Evolutionary conservation across 306 rosid species (phyloP), one percentile per base, ranked within the genome.

Genomic region (Nissolia schottii): DNA sequence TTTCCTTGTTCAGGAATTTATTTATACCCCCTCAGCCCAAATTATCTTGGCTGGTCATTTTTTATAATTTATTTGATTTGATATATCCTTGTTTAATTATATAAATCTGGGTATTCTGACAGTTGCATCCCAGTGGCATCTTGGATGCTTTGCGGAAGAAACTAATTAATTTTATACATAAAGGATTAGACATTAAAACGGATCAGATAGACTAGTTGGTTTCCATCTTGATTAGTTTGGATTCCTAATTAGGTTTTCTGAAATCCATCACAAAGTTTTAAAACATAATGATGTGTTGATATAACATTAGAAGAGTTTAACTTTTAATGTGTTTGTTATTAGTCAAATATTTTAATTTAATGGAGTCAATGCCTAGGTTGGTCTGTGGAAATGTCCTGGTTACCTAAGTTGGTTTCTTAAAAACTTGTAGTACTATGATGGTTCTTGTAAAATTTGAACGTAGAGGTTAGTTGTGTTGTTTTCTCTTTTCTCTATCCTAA

Each of bases 1-100:
- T 7, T 59, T 64, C 77, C 66, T 53, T 66, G 65, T 63, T 70
- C 65, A 20, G 62, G 43, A 46, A 18, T 61, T 68, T 70, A 40
- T 50, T 37, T 54, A 27, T 61, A 68, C 60, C 27, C 15, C 58
- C n/a, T n/a, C n/a, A n/a, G n/a, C n/a, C n/a, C n/a, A n/a, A n/a
- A 7, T 22, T 57, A 25, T 16, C 29, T 73, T 23, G 13, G 41
- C 57, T 7, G 50, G 59, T 63, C 18, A 49, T 58, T 58, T 79
- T 79, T 27, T 56, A 18, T 37, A 60, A 51, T 66, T 40, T 14
- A 50, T 77, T 77, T 71, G 28, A 70, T 71, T 28, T 40, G n/a
- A n/a, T n/a, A n/a, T n/a, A n/a, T 57, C 38, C 71, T 25, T 18
- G 62, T 58, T 38, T 54, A 3, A 28, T 53, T 29, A 46, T 16